Conservation (phyloP, 495 filamentous ascomycete species). For the Astrocystis sublimbata region DNA sequence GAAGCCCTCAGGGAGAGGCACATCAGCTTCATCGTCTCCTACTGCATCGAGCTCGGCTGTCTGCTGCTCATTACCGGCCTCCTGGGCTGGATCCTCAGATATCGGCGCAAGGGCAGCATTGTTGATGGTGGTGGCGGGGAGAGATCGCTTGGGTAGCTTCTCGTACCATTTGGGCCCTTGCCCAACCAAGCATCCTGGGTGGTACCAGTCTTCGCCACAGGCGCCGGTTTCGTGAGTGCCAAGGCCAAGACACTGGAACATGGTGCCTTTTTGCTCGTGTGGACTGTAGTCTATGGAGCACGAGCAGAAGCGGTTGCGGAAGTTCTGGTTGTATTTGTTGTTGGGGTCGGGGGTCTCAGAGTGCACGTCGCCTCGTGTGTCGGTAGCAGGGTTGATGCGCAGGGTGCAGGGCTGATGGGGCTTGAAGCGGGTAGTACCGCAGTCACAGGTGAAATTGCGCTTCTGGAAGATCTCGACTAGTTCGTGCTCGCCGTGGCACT, state of each 20-base stretch:
- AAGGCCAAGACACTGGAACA: constrained; percentile 96
- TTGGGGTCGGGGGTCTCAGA: constrained; percentile 68
- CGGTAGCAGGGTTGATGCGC: constrained; percentile 71
- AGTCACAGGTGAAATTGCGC: constrained; percentile 94
- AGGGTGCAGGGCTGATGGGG: constrained; percentile 70
- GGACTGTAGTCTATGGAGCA: constrained; percentile 86
- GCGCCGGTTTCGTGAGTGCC: constrained; percentile 77
- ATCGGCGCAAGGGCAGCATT: constrained; percentile 40
- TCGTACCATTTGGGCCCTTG: constrained; percentile 61
- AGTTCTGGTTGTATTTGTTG: constrained; percentile 95
- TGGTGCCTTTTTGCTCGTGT: constrained; percentile 88
- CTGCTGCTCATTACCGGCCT: constrained; percentile 19
- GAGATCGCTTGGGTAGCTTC: constrained; percentile 47
- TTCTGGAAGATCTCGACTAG: constrained; percentile 96
- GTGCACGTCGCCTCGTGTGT: constrained; percentile 70
- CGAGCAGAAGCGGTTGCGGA: constrained; percentile 87
- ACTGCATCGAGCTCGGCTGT: constrained; percentile 26
- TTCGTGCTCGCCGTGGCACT: constrained; percentile 92
- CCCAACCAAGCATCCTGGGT: constrained; percentile 91
- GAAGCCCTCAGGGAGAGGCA: constrained; percentile 76
- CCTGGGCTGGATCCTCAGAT: constrained; percentile 34
- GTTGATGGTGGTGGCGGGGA: constrained; percentile 14
- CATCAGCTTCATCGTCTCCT: constrained; percentile 45
- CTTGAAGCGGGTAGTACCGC: constrained; percentile 81
- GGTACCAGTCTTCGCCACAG: constrained; percentile 99